phyloP scores from a whole-genome alignment of 192 early-diverging fungal genomes.

The Kickxella alabastrina region DNA sequence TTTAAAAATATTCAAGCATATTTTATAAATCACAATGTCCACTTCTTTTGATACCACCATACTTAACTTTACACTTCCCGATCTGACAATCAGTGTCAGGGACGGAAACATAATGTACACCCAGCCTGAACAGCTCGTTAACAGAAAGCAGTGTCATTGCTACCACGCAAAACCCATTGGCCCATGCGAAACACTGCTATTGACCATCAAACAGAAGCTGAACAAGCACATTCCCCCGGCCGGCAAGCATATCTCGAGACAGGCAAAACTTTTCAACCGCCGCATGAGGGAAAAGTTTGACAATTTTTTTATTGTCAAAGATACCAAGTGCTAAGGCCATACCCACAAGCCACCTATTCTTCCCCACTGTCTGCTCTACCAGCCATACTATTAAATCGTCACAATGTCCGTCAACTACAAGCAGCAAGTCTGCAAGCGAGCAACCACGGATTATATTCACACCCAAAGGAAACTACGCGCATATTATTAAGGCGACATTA shows the following conservation, averaged over 20 bases:
- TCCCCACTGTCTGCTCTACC: background rate
- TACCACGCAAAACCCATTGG: constrained; percentile 4
- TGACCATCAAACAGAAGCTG: constrained; percentile 18
- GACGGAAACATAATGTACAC: constrained; percentile 45
- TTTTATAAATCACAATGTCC: too few species aligned
- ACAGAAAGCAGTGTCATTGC: constrained; percentile 31
- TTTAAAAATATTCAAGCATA: background rate
- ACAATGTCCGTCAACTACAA: too few species aligned
- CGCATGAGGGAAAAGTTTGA: constrained; percentile 26
- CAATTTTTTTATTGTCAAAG: constrained; percentile 29
- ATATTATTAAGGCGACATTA: background rate
- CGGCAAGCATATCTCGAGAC: constrained; percentile 12
- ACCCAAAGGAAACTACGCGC: too few species aligned
- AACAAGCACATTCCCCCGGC: constrained; percentile 14
- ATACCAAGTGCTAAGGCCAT: background rate
- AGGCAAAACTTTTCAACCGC: constrained; percentile 11
- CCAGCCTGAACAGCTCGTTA: constrained; percentile 29
- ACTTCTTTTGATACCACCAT: constrained; percentile 10
- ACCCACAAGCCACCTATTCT: background rate
- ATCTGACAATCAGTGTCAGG: constrained; percentile 37
- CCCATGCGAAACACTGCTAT: constrained; percentile 10
- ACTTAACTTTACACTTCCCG: constrained; percentile 26
- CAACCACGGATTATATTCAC: too few species aligned
- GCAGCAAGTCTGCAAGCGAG: constrained; percentile 1
- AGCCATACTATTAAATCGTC: too few species aligned